A percentile compares a stretch with the other conserved stretches of the same genome.
Evolutionary conservation across 208 protist genomes (phyloP).

Genomic region (Leishmania lainsoni): DNA sequence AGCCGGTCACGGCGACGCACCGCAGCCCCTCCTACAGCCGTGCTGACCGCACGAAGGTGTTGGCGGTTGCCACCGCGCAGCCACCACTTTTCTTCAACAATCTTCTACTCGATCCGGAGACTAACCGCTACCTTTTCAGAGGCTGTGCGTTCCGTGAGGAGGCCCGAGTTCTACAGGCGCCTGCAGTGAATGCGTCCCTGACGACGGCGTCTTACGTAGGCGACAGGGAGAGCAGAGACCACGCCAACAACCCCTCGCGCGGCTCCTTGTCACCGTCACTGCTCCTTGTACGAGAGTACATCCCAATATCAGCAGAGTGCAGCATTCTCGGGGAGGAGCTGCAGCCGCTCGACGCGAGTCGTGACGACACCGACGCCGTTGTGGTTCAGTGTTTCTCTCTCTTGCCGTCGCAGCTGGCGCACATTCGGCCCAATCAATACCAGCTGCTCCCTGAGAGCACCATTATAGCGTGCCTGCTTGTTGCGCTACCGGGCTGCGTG

Average conservation of each 20-base stretch:
- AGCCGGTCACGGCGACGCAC: neutral
- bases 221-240: neutral
- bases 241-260: neutral
- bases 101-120: slow-evolving; percentile 69
- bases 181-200: neutral
- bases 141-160: slow-evolving; percentile 74
- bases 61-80: slow-evolving; percentile 44
- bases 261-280: neutral
- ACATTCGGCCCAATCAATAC: slow-evolving; percentile 45
- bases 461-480: slow-evolving; percentile 11
- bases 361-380: neutral
- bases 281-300: slow-evolving; percentile 74
- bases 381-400: slow-evolving; percentile 76
- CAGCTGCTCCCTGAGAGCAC: slow-evolving; percentile 29
- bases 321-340: neutral
- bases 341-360: neutral
- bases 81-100: slow-evolving; percentile 57
- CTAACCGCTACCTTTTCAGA: slow-evolving; percentile 56
- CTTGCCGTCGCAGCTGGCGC: slow-evolving; percentile 35
- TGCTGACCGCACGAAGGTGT: neutral
- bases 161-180: slow-evolving; percentile 54
- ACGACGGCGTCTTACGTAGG: neutral
- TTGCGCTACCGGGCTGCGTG: slow-evolving; percentile 30
- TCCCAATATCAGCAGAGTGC: slow-evolving; percentile 33
- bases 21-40: neutral